Percentiles rank a stretch among this genome's conserved stretches.
These are phyloP conservation scores for Papiliotrema laurentii DNA, from an alignment of 1,284 basidiomycete genomes.

Conservation along the genomic window DNA sequence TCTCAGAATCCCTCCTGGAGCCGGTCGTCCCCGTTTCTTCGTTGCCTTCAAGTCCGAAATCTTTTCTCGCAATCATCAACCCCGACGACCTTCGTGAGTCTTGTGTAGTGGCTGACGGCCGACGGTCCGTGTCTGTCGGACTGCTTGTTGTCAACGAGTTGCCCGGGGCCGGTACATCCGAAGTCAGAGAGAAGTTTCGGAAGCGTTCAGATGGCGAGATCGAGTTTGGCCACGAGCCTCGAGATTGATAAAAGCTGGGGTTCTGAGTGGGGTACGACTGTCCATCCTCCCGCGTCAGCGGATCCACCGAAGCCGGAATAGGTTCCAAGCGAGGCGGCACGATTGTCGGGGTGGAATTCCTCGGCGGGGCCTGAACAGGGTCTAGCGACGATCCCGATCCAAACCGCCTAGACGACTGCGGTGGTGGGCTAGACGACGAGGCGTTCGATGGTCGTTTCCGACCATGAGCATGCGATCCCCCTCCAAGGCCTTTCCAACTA, in stretches of 20 bases:
- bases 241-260: background rate
- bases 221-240: background rate
- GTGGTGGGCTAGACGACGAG: conserved; percentile 6
- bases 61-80: background rate
- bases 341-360: background rate
- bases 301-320: background rate
- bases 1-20: background rate
- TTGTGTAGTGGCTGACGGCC: background rate
- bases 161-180: background rate
- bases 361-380: background rate
- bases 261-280: background rate
- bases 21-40: background rate
- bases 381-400: conserved; percentile 3
- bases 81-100: background rate
- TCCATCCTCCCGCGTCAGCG: background rate
- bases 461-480: conserved; percentile 8
- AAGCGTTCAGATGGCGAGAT: background rate
- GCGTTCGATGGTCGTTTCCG: conserved; percentile 24
- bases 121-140: background rate
- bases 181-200: background rate
- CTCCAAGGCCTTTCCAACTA: conserved; percentile 35
- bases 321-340: background rate
- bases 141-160: background rate
- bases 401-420: conserved; percentile 3
- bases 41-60: background rate